phyloP scores from a whole-genome alignment of 2,329 filamentous ascomycete species.

The Paracorniculantispora psalliotae region DNA sequence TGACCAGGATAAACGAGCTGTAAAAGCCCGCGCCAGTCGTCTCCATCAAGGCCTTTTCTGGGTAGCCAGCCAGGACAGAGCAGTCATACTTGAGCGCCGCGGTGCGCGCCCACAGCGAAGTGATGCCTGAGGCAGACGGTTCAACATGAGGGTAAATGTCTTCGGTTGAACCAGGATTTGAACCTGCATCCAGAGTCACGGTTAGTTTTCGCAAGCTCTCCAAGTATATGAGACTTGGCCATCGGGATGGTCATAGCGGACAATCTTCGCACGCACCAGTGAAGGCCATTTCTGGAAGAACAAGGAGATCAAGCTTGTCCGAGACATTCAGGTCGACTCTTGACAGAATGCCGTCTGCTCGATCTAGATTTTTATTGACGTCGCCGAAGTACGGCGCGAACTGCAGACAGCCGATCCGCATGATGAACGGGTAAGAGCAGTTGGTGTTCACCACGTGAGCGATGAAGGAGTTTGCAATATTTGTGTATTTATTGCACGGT shows the following conservation, averaged over 20 bases:
- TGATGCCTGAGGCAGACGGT: constrained; percentile 57
- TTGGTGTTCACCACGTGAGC: too few relatives aligned
- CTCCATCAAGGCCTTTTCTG: constrained; percentile 55
- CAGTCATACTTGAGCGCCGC: constrained; percentile 63
- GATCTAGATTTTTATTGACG: constrained; percentile 63
- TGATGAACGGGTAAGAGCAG: constrained; percentile 26
- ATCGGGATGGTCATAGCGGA: not conserved
- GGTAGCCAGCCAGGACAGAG: constrained; percentile 67
- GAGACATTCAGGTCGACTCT: constrained; percentile 34
- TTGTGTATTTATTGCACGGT: too few relatives aligned
- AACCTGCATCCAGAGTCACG: constrained; percentile 41
- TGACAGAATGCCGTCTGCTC: constrained; percentile 59
- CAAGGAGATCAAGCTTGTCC: constrained; percentile 59
- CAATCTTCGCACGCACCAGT: too few relatives aligned
- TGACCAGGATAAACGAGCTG: constrained; percentile 50
- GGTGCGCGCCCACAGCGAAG: constrained; percentile 66
- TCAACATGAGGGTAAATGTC: constrained; percentile 54
- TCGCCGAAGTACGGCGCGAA: constrained; percentile 67
- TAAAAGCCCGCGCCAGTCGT: constrained; percentile 49
- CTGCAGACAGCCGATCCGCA: constrained; percentile 67
- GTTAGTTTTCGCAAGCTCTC: not conserved
- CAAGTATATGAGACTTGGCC: too few relatives aligned
- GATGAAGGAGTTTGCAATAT: too few relatives aligned
- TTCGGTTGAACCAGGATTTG: constrained; percentile 69
- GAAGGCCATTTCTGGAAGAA: constrained; percentile 74